These are phyloP conservation scores for Beauveria rudraprayagi DNA, from an alignment of 2,329 filamentous ascomycete species.

Conservation along the genomic window DNA sequence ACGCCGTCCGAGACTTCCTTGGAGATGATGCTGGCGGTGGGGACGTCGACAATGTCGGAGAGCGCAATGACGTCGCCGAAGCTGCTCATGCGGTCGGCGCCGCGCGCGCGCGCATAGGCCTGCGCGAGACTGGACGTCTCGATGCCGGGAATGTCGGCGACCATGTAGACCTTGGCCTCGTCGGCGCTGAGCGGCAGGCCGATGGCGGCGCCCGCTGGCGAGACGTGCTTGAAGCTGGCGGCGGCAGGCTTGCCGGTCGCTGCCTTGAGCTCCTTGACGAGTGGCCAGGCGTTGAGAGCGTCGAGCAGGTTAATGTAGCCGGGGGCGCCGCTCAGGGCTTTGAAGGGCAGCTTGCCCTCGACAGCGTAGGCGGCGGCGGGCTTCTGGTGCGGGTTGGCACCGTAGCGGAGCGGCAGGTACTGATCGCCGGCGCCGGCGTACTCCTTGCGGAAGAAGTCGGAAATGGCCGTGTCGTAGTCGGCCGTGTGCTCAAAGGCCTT, in stretches of 20 bases:
- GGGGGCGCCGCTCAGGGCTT: conserved; percentile 79
- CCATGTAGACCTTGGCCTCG: conserved; percentile 97
- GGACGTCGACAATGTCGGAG: conserved; percentile 80
- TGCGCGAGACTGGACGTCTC: conserved; percentile 81
- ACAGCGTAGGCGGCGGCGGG: conserved; percentile 77
- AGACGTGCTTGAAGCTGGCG: conserved; percentile 98
- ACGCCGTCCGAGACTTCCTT: conserved; percentile 97
- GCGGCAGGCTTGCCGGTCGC: conserved; percentile 84
- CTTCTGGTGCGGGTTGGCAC: conserved; percentile 97
- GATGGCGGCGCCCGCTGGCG: conserved; percentile 90
- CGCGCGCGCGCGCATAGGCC: conserved; percentile 90
- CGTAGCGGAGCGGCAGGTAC: conserved; percentile 82
- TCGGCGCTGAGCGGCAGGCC: conserved; percentile 77
- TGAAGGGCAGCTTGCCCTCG: conserved; percentile 78
- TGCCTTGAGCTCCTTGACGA: conserved; percentile 92
- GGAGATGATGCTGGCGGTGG: conserved; percentile 94
- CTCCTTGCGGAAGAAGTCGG: conserved; percentile 95
- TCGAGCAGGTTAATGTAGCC: conserved; percentile 98
- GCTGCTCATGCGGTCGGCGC: conserved; percentile 96
- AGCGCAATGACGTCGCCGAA: conserved; percentile 96
- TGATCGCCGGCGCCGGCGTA: conserved; percentile 82
- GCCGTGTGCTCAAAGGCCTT: conserved; percentile 99
- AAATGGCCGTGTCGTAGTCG: conserved; percentile 91
- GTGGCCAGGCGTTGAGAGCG: conserved; percentile 89
- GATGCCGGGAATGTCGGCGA: conserved; percentile 86